A percentile compares a stretch with the other conserved stretches of the same genome.
phyloP scores from a whole-genome alignment of 805 yeast species.

The Suhomyces pyralidae region DNA sequence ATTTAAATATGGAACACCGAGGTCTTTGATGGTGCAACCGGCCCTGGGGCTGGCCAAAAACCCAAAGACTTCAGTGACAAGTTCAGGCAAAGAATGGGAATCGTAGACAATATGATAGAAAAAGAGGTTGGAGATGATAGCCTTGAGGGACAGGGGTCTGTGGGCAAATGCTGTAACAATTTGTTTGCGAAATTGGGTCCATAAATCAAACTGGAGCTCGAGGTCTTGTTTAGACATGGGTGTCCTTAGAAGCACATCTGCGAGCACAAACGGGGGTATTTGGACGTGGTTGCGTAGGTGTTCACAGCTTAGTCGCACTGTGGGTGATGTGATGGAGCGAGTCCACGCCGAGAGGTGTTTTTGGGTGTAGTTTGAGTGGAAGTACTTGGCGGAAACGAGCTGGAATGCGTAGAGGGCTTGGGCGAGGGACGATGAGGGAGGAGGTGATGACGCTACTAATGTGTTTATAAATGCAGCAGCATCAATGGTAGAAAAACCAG shows the following conservation, averaged over 20 bases:
- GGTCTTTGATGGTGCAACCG: conserved; percentile 17
- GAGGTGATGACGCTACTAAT: not conserved
- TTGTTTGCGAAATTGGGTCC: conserved; percentile 25
- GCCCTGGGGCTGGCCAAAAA: conserved; percentile 16
- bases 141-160: conserved; percentile 16
- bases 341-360: conserved; percentile 24
- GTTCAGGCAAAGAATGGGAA: conserved; percentile 16
- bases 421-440: not conserved
- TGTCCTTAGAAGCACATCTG: conserved; percentile 38
- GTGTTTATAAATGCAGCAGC: not conserved
- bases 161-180: conserved; percentile 21
- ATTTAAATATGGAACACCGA: conserved; percentile 21
- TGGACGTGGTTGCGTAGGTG: conserved; percentile 23
- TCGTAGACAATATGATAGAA: conserved; percentile 26
- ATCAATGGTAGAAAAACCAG: not conserved
- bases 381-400: not conserved
- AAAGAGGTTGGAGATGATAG: conserved; percentile 24
- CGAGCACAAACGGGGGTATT: conserved; percentile 38
- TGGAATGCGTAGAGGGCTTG: not conserved
- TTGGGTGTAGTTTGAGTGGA: not conserved
- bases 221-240: conserved; percentile 32
- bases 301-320: conserved; percentile 31
- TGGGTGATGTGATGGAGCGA: conserved; percentile 27
- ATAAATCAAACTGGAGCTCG: conserved; percentile 34
- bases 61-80: conserved; percentile 17